phyloP scores from a whole-genome alignment of 345 rosid genomes.

The Sisymbrium altissimum region DNA sequence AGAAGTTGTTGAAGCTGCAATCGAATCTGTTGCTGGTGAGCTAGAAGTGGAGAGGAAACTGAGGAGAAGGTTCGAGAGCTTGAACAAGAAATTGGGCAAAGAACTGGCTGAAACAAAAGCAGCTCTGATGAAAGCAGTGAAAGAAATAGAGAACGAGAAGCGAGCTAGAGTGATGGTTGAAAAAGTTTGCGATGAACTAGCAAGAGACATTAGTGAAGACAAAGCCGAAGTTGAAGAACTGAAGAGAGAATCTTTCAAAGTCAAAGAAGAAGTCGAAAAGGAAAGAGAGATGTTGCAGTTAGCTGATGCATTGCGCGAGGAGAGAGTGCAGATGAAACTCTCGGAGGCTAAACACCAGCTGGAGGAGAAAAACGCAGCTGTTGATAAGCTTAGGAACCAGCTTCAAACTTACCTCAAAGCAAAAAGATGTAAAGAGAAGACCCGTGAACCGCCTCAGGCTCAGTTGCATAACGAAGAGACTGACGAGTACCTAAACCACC shows the following conservation, averaged over 20 bases:
- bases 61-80: constrained; percentile 77
- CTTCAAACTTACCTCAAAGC: constrained; percentile 76
- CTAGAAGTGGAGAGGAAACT: constrained; percentile 86
- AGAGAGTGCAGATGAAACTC: constrained; percentile 71
- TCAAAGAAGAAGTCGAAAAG: constrained; percentile 70
- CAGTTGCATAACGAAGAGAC: constrained; percentile 46
- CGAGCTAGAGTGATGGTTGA: constrained; percentile 70
- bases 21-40: constrained; percentile 84
- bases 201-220: constrained; percentile 58
- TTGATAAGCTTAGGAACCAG: constrained; percentile 76
- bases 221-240: constrained; percentile 63
- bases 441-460: constrained; percentile 38
- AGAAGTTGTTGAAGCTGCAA: constrained; percentile 85
- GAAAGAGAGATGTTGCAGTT: constrained; percentile 81
- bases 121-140: constrained; percentile 60
- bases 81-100: constrained; percentile 90
- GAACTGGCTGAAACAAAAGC: constrained; percentile 77
- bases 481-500: constrained; percentile 46
- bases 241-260: constrained; percentile 60
- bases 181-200: constrained; percentile 82
- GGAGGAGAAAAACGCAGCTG: constrained; percentile 79
- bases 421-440: constrained; percentile 59
- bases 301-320: constrained; percentile 67
- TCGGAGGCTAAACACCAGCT: constrained; percentile 75
- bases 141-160: constrained; percentile 87